Evolutionary conservation across 192 early-diverging fungal species (phyloP).

Genomic region (Coemansia sp.): DNA sequence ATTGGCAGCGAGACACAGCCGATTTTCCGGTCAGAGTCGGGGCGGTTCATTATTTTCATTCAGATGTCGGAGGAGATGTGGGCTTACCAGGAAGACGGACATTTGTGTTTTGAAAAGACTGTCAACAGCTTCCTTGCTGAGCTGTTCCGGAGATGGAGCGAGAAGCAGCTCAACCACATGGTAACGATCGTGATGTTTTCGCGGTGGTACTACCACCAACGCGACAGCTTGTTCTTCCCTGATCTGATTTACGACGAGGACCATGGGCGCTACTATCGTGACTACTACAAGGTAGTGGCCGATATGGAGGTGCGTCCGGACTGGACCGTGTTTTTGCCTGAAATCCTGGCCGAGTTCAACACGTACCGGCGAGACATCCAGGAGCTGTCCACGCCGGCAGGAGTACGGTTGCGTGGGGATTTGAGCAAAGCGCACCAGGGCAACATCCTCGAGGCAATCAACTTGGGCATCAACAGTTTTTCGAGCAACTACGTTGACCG

Average conservation of each 20-base stretch:
- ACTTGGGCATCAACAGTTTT: slow-evolving; percentile 93
- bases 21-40: slow-evolving; percentile 92
- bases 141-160: slow-evolving; percentile 85
- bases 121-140: slow-evolving; percentile 87
- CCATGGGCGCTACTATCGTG: slow-evolving; percentile 71
- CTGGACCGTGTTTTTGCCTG: slow-evolving; percentile 63
- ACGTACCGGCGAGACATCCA: slow-evolving; percentile 50
- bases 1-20: slow-evolving; percentile 76
- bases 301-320: slow-evolving; percentile 74
- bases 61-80: slow-evolving; percentile 98
- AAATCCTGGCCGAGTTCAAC: slow-evolving; percentile 46
- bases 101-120: slow-evolving; percentile 91
- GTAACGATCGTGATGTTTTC: slow-evolving; percentile 95
- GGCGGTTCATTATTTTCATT: slow-evolving; percentile 91
- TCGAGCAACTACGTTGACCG: slow-evolving; percentile 92
- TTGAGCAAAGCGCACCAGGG: slow-evolving; percentile 87
- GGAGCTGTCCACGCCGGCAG: slow-evolving; percentile 34
- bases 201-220: slow-evolving; percentile 74
- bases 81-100: slow-evolving; percentile 96
- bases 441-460: slow-evolving; percentile 94
- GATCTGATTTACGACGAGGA: slow-evolving; percentile 56
- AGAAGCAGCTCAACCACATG: slow-evolving; percentile 81
- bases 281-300: slow-evolving; percentile 93
- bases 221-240: slow-evolving; percentile 46
- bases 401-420: slow-evolving; percentile 64